These are phyloP conservation scores for Scenedesmus sp. DNA, from an alignment of 163 green algal species.

Conservation along the genomic window DNA sequence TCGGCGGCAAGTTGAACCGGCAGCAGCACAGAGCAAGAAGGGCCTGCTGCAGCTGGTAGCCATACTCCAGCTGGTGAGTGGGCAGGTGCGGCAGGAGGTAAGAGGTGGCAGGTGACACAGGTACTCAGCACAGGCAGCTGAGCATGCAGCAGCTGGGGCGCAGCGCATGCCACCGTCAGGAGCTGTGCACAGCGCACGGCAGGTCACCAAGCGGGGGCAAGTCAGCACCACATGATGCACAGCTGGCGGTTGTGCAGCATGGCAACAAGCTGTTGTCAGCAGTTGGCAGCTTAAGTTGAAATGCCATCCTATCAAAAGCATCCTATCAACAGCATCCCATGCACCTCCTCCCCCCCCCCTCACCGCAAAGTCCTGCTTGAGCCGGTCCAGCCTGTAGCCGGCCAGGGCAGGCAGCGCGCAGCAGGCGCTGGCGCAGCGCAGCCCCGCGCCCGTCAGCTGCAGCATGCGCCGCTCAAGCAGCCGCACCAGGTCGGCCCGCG, in stretches of 20 bases:
- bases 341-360: background rate
- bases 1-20: background rate
- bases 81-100: background rate
- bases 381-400: constrained; percentile 52
- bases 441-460: constrained; percentile 23
- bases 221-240: background rate
- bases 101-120: background rate
- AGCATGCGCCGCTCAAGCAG: constrained; percentile 54
- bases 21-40: background rate
- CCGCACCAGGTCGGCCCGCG: constrained; percentile 29
- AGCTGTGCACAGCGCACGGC: background rate
- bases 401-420: constrained; percentile 23
- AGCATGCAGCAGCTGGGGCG: no score
- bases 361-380: constrained; percentile 51
- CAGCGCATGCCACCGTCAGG: no score
- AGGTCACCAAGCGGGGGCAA: background rate
- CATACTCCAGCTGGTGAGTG: background rate
- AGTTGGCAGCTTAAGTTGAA: no score
- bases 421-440: constrained; percentile 5
- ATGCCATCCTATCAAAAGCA: no score
- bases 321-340: no score
- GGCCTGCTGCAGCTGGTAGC: background rate
- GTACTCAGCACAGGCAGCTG: no score
- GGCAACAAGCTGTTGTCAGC: no score
- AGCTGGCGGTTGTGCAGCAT: background rate